Base-by-base conservation (phyloP, 1,139 yeast species). In the Hyphopichia burtonii region DNA sequence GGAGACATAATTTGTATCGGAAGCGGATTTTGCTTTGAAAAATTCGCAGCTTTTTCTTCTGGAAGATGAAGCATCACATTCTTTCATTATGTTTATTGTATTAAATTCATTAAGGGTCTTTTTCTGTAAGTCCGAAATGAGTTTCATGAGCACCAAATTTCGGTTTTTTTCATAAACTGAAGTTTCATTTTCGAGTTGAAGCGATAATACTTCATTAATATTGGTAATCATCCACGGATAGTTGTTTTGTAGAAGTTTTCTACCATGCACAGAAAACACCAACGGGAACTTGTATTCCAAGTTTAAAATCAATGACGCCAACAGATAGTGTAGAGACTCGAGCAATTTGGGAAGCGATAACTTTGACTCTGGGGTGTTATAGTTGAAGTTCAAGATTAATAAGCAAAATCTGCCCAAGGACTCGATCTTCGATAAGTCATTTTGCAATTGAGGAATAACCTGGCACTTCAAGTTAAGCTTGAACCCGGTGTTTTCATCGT, bases 251-350 rank as follows among this genome's bases (percentile, higher is more conserved):
- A 70, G 54, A 25, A 58, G 48, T 15, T 48, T 53, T 27, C 76
- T 52, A 1, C 74, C 74, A 43, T 61, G 58, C 22, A 50, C 54
- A n/a, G 75, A 68, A 43, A 71, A 70, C 2, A 67, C 59, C 14
- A 68, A 54, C 1, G 78, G 78, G 38, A 51, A 61, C 35, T 43
- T 41, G 34, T 40, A 44, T 47, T 71, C 77, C 22, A 66, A 48
- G 17, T 64, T 52, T 19, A 70, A 15, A 7, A 65, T 36, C 48
- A 68, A 53, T 1, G 71, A 61, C 3, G 51, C 45, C 36, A 68
- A 45, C 38, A 63, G 50, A 42, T 68, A 66, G 42, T 69, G 61
- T 31, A 67, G 47, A n/a, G 55, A 53, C 7, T 47, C 46, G 12
- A 54, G 35, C n/a, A 64, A 31, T 3, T 50, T 44, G 8, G 44